phyloP scores from a whole-genome alignment of 2,329 filamentous ascomycete species.

The Fusarium pilosicola region DNA sequence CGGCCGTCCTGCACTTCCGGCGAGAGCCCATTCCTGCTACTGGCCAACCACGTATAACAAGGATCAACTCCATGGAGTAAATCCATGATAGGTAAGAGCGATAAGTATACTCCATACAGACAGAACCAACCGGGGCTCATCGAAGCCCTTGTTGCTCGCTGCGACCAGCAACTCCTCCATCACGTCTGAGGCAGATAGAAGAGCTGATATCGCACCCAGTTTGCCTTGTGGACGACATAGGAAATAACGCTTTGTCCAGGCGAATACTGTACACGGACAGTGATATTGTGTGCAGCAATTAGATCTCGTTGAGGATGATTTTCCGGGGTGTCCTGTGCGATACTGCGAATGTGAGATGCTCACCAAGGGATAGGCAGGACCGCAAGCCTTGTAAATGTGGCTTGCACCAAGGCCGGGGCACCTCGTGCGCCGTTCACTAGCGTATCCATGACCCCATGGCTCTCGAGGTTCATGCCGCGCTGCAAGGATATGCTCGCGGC shows the following conservation, averaged over 20 bases:
- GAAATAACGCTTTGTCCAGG: neutral
- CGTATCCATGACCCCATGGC: constrained; percentile 34
- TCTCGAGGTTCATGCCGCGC: constrained; percentile 27
- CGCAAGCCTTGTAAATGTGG: constrained; percentile 36
- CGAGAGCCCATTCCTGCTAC: constrained; percentile 35
- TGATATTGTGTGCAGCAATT: neutral
- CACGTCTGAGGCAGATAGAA: constrained; percentile 15
- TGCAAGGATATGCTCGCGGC: constrained; percentile 3
- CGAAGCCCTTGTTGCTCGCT: constrained; percentile 14
- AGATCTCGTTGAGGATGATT: constrained; percentile 11
- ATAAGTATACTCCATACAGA: neutral
- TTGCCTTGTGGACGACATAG: constrained; percentile 9
- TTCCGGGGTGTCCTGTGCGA: constrained; percentile 9
- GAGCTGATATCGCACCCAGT: constrained; percentile 21
- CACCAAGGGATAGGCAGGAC: constrained; percentile 27
- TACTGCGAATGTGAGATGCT: constrained; percentile 22
- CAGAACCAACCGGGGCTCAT: constrained; percentile 13
- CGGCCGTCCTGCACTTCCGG: neutral
- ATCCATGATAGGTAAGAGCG: neutral
- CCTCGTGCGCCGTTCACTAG: constrained; percentile 47
- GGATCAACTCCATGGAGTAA: neutral
- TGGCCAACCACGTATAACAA: constrained; percentile 10
- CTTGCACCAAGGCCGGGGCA: constrained; percentile 43
- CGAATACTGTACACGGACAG: neutral
- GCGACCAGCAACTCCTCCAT: constrained; percentile 1